phyloP scores from a whole-genome alignment of 768 basidiomycete genomes.

The Kwoniella sp. region DNA sequence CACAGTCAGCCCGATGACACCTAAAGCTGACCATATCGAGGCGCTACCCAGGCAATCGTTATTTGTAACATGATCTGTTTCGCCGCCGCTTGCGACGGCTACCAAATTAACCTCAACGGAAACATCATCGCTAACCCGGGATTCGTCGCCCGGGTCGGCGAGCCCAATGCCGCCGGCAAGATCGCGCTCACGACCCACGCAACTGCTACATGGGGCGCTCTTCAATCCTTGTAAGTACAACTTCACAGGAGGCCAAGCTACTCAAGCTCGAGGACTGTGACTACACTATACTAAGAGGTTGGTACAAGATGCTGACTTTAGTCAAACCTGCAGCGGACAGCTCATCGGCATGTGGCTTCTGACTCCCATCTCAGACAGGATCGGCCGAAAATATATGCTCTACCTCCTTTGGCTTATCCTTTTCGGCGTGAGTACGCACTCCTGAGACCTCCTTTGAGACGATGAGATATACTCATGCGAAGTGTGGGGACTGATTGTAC shows the following conservation, averaged over 20 bases:
- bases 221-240: slow-evolving; percentile 21
- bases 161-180: slow-evolving; percentile 12
- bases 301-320: neutral
- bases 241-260: no score
- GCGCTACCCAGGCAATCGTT: slow-evolving; percentile 16
- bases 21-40: neutral
- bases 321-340: slow-evolving; percentile 11
- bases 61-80: slow-evolving; percentile 28
- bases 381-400: slow-evolving; percentile 27
- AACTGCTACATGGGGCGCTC: slow-evolving; percentile 23
- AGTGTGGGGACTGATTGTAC: neutral
- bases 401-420: slow-evolving; percentile 29
- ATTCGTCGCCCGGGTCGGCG: slow-evolving; percentile 19
- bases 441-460: no score
- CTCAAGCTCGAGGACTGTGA: no score
- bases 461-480: no score
- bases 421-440: slow-evolving; percentile 17
- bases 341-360: slow-evolving; percentile 24
- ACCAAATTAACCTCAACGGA: slow-evolving; percentile 31
- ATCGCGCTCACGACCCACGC: slow-evolving; percentile 9
- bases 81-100: slow-evolving; percentile 31
- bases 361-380: slow-evolving; percentile 20
- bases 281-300: no score
- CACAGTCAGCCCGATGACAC: no score
- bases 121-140: slow-evolving; percentile 34